Conservation (phyloP, 202 grass and related monocot genomes). For the Digitaria exilis region DNA sequence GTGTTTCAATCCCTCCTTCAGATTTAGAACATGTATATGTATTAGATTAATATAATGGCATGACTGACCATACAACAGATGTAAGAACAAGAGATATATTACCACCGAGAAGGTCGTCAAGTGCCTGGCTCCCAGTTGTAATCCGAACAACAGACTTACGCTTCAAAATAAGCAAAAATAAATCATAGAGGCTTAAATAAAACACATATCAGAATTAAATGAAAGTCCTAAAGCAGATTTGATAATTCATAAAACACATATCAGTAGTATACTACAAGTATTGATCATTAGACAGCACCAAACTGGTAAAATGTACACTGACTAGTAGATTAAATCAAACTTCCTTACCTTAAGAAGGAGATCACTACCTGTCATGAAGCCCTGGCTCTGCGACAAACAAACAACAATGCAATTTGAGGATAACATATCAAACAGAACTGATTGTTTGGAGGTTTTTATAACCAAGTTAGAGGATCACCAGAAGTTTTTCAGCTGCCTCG, state of each 20-base stretch:
- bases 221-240: background rate
- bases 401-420: slow-evolving; percentile 32
- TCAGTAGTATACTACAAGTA: slow-evolving; percentile 17
- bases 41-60: slow-evolving; percentile 23
- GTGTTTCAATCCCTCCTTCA: slow-evolving; percentile 92
- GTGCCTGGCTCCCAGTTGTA: slow-evolving; percentile 89
- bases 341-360: slow-evolving; percentile 73
- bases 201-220: background rate
- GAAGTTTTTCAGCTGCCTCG: slow-evolving; percentile 88
- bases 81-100: slow-evolving; percentile 34
- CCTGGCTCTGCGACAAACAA: slow-evolving; percentile 60
- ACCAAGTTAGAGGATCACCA: slow-evolving; percentile 50
- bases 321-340: slow-evolving; percentile 7
- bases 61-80: slow-evolving; percentile 2
- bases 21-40: slow-evolving; percentile 21
- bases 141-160: slow-evolving; percentile 88
- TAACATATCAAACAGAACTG: slow-evolving; percentile 1
- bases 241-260: background rate
- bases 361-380: slow-evolving; percentile 86
- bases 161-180: slow-evolving; percentile 43
- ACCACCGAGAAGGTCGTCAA: slow-evolving; percentile 94
- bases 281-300: slow-evolving; percentile 3
- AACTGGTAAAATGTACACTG: background rate
- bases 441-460: background rate
- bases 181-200: slow-evolving; percentile 13